Base-by-base conservation (phyloP, 139 green algal genomes). In the Bryopsis sp. region DNA sequence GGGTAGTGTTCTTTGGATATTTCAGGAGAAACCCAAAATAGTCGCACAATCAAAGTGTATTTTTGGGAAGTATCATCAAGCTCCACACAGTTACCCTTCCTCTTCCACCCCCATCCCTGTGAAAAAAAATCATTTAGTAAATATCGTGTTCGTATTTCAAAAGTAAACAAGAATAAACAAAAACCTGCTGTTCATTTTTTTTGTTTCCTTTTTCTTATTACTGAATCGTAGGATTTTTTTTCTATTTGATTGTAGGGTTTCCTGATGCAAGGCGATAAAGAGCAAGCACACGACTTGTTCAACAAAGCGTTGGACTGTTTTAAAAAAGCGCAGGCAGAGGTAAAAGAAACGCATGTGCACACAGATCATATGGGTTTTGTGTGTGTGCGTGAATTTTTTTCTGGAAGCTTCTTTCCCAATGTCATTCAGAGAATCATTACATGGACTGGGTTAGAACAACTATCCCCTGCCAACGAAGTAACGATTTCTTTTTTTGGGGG, bases 261-360 rank as follows among this genome's bases (percentile, higher is more conserved):
- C 75, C 73, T 95, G 47, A 83, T 81, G 33, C 48, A 71, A 24
- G 36, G 65, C 2, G 78, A 88, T 33, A 82, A 80, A 37, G 24
- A 74, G 19, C 70, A 77, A 35, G 88, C 92, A 2, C 72, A 86
- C 33, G 58, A 80, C 36, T 89, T 87, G 64, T 98, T 98, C 62
- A 69, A 84, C 57, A 81, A 87, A 67, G 93, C 93, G 5, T 76
- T 81, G 0, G 79, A 81, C 3, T 91, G 78, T 68, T 98, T 97
- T 77, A 83, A 85, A 48, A 78, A 81, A 47, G 88, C 88, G 7
- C 54, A 87, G 31, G 67, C 78, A 0, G 77, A 81, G 68, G 71
- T 77, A 54, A 11, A 54, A 54, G 43, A 19, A 19, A 54, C 19
- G 43, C 11, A 54, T 11, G 43, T 54, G 43, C 43, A 54, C 43